Conservation (phyloP, 371 early-diverging fungal genomes). For the Mortierella sp. region DNA sequence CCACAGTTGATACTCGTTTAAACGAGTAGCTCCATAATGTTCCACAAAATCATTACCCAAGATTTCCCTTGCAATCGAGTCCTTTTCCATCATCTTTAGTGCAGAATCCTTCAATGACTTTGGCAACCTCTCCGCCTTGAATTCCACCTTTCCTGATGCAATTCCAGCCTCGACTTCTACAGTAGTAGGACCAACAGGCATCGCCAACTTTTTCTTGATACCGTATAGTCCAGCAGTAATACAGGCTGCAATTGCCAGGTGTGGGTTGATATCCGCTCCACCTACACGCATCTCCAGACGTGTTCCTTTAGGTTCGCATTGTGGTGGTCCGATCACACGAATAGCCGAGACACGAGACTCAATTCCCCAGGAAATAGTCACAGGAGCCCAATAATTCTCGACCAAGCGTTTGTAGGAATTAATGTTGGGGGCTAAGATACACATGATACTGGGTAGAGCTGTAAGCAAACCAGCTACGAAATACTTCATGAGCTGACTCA, state of each 20-base stretch:
- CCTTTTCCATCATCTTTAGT: constrained; percentile 69
- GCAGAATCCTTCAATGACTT: constrained; percentile 77
- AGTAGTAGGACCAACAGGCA: constrained; percentile 62
- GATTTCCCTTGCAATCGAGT: constrained; percentile 79
- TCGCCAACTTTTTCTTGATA: constrained; percentile 69
- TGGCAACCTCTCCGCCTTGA: constrained; percentile 65
- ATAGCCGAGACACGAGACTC: constrained; percentile 84
- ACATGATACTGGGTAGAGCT: constrained; percentile 82
- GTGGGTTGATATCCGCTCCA: constrained; percentile 88
- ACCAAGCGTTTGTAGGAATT: constrained; percentile 90
- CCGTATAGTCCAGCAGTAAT: constrained; percentile 86
- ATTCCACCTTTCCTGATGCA: constrained; percentile 17
- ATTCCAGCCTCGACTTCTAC: constrained; percentile 8
- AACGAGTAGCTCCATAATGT: constrained; percentile 79
- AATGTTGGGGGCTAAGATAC: constrained; percentile 84
- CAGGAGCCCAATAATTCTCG: constrained; percentile 91
- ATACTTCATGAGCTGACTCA: constrained; percentile 69
- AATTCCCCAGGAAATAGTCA: constrained; percentile 83
- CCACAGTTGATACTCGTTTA: constrained; percentile 83
- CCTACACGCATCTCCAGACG: constrained; percentile 86
- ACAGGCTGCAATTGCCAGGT: constrained; percentile 82
- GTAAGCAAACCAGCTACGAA: constrained; percentile 84
- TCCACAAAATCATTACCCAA: constrained; percentile 87
- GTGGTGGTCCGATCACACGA: constrained; percentile 83
- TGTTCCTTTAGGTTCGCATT: constrained; percentile 71